Conservation (phyloP, 2,329 filamentous ascomycete genomes). For the Helminthosporium solani region DNA sequence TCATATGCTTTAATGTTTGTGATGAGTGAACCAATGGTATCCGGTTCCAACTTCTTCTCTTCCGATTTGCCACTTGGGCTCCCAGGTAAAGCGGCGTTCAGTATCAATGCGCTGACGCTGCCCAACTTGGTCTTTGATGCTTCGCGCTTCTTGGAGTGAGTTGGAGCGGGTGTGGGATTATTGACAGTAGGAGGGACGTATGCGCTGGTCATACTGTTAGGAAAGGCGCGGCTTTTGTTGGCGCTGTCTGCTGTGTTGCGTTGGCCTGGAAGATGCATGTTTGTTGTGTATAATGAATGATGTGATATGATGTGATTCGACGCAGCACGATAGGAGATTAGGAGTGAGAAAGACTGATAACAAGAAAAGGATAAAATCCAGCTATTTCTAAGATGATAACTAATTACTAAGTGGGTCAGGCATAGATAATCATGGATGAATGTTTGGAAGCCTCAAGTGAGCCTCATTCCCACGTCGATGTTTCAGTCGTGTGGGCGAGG, state of each 20-base stretch:
- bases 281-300: background rate
- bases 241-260: background rate
- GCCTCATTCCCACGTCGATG: background rate
- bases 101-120: slow-evolving; percentile 7
- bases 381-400: no score
- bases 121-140: background rate
- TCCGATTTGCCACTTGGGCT: background rate
- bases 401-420: no score
- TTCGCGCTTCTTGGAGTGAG: background rate
- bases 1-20: slow-evolving; percentile 9
- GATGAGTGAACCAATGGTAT: slow-evolving; percentile 9
- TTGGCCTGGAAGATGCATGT: background rate
- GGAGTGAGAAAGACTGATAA: no score
- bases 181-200: background rate
- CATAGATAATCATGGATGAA: no score
- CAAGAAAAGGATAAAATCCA: no score
- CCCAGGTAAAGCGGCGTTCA: slow-evolving; percentile 6
- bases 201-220: background rate
- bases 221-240: background rate
- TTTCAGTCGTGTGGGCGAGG: background rate
- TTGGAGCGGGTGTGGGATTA: background rate
- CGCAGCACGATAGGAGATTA: no score
- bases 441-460: no score
- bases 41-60: slow-evolving; percentile 7
- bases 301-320: no score